Evolutionary conservation across 2,329 filamentous ascomycete genomes (phyloP).

Genomic region (Aspergillus pseudoterreus): DNA sequence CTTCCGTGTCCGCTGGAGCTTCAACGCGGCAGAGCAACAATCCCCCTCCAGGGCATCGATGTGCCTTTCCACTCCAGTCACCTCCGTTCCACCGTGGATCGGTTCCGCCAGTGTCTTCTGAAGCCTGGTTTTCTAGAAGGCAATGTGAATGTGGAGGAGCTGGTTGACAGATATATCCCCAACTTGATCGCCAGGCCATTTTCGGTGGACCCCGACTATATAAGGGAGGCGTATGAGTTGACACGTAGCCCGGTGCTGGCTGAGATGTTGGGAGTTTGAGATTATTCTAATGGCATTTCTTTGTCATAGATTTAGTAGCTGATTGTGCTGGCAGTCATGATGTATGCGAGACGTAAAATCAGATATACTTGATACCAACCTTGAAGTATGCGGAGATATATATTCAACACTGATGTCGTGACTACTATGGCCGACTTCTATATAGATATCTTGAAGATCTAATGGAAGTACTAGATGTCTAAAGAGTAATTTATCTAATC

Average conservation of each 20-base stretch:
- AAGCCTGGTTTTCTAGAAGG: slow-evolving; percentile 14
- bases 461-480: no score
- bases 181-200: slow-evolving; percentile 95
- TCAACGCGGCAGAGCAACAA: slow-evolving; percentile 91
- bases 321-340: no score
- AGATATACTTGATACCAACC: no score
- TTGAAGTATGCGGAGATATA: no score
- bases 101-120: slow-evolving; percentile 83
- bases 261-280: slow-evolving; percentile 8
- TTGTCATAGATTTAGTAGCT: not conserved
- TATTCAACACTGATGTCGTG: no score
- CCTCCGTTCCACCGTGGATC: slow-evolving; percentile 91
- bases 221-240: slow-evolving; percentile 90
- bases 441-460: no score
- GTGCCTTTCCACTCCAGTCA: slow-evolving; percentile 98
- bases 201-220: slow-evolving; percentile 91
- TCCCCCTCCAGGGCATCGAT: slow-evolving; percentile 79
- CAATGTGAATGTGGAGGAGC: slow-evolving; percentile 87
- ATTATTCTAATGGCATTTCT: not conserved
- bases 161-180: slow-evolving; percentile 95
- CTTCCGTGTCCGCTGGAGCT: slow-evolving; percentile 74
- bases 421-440: no score
- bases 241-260: slow-evolving; percentile 52
- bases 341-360: no score
- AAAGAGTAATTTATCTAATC: no score